Conservation (phyloP, 495 filamentous ascomycete species). For the Lophiostoma macrostomum region DNA sequence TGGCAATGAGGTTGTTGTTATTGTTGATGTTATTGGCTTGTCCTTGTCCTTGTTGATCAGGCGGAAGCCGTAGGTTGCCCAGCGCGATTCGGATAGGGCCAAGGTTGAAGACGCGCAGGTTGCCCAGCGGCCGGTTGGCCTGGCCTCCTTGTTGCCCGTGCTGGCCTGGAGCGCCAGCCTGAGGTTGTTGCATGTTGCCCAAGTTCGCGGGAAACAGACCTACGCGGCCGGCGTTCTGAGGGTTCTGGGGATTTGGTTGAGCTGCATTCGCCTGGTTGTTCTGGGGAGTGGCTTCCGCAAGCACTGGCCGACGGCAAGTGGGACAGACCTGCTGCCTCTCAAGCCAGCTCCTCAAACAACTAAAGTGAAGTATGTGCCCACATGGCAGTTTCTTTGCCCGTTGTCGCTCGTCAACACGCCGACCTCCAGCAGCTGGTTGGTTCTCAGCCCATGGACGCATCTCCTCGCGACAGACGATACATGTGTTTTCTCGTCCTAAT, state of each 20-base stretch:
- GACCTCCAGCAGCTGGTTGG: constrained; percentile 37
- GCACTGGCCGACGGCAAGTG: constrained; percentile 83
- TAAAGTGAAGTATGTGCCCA: constrained; percentile 90
- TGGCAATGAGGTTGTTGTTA: constrained; percentile 29
- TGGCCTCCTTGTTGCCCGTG: constrained; percentile 29
- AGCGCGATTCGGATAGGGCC: constrained; percentile 55
- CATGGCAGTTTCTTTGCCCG: constrained; percentile 95
- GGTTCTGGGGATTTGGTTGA: constrained; percentile 20
- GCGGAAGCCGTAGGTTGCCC: constrained; percentile 46
- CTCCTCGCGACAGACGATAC: constrained; percentile 96
- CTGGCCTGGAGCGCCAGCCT: constrained; percentile 5
- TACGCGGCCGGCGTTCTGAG: background rate
- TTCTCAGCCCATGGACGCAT: constrained; percentile 70
- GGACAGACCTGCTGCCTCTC: constrained; percentile 97
- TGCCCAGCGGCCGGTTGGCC: constrained; percentile 36
- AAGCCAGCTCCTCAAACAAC: constrained; percentile 94
- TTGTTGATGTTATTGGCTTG: constrained; percentile 21
- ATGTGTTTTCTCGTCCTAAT: constrained; percentile 79
- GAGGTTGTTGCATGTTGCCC: constrained; percentile 2
- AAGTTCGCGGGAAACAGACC: constrained; percentile 4
- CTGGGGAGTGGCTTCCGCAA: constrained; percentile 40
- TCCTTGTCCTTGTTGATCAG: constrained; percentile 17
- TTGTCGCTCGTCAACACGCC: constrained; percentile 63
- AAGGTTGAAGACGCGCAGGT: constrained; percentile 55
- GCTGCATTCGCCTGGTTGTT: constrained; percentile 20